Conservation (phyloP, 768 basidiomycete species). For the Phanerochaete sordida region DNA sequence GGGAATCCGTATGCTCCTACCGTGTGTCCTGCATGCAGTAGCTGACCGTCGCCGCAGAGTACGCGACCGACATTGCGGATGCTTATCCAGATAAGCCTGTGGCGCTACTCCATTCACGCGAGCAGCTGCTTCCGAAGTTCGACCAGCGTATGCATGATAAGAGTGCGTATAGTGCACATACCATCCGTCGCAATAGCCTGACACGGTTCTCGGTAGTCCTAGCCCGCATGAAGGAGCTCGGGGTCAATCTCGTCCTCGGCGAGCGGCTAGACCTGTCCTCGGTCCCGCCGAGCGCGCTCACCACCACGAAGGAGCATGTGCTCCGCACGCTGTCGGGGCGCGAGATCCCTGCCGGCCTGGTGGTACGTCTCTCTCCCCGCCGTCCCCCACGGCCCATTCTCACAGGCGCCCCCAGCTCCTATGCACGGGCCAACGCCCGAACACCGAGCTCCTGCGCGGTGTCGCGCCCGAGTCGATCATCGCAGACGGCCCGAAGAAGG, state of each 20-base stretch:
- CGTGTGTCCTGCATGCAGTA: background rate
- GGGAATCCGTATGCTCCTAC: constrained; percentile 53
- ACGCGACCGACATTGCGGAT: constrained; percentile 58
- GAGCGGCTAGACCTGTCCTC: constrained; percentile 45
- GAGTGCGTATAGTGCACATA: constrained; percentile 28
- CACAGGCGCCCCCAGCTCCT: constrained; percentile 36
- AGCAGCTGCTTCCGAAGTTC: constrained; percentile 49
- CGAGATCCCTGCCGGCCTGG: constrained; percentile 47
- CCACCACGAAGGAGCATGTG: constrained; percentile 17
- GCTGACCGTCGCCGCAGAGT: constrained; percentile 37
- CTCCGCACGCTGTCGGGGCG: constrained; percentile 47
- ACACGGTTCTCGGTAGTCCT: constrained; percentile 11
- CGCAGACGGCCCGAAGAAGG: constrained; percentile 34
- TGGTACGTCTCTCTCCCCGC: constrained; percentile 29
- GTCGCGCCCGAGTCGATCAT: constrained; percentile 16
- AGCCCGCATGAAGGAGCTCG: constrained; percentile 19
- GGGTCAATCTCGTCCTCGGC: constrained; percentile 47
- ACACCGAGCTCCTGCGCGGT: constrained; percentile 41
- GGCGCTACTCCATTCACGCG: constrained; percentile 58
- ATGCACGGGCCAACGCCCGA: constrained; percentile 62
- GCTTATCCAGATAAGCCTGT: constrained; percentile 49
- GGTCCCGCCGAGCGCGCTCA: constrained; percentile 18
- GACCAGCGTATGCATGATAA: constrained; percentile 48
- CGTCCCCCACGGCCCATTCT: background rate
- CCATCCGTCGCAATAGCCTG: background rate